A percentile compares a stretch with the other conserved stretches of the same genome.
These are phyloP conservation scores for Metschnikowia borealis DNA, from an alignment of 805 yeast species.

Conservation along the genomic window DNA sequence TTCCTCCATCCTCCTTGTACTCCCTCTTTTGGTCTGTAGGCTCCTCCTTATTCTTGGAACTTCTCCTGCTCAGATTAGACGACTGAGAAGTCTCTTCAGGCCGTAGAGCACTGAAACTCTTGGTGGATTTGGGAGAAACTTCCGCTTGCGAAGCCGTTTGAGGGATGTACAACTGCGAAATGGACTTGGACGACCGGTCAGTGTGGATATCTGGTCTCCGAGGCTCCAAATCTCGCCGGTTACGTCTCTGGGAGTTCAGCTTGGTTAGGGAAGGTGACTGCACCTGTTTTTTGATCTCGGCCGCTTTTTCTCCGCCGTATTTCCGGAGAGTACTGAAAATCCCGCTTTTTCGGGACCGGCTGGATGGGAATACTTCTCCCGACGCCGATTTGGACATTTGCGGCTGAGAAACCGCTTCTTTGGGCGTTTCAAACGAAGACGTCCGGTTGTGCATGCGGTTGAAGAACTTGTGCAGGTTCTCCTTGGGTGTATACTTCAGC, in stretches of 20 bases:
- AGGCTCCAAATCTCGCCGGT: not conserved
- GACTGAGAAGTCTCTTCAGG: conserved; percentile 5
- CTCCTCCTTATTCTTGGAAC: not conserved
- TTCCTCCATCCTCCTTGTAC: no score
- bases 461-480: conserved; percentile 45
- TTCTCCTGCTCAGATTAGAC: not conserved
- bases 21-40: no score
- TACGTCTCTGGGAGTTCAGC: conserved; percentile 1
- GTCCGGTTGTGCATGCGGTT: conserved; percentile 56
- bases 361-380: not conserved
- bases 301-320: conserved; percentile 39
- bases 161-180: not conserved
- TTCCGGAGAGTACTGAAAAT: conserved; percentile 39
- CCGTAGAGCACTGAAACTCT: conserved; percentile 4
- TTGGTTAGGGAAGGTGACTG: conserved; percentile 5
- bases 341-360: conserved; percentile 26
- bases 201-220: not conserved
- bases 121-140: conserved; percentile 12
- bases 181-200: not conserved
- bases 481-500: conserved; percentile 18
- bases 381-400: not conserved
- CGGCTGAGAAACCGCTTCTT: conserved; percentile 1
- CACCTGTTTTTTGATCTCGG: conserved; percentile 32
- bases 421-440: conserved; percentile 34
- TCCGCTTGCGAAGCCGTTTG: not conserved